Percentiles rank a stretch among this genome's conserved stretches.
Evolutionary conservation across 176 grass and related monocot genomes (phyloP).

Genomic region (Carex littledalei): DNA sequence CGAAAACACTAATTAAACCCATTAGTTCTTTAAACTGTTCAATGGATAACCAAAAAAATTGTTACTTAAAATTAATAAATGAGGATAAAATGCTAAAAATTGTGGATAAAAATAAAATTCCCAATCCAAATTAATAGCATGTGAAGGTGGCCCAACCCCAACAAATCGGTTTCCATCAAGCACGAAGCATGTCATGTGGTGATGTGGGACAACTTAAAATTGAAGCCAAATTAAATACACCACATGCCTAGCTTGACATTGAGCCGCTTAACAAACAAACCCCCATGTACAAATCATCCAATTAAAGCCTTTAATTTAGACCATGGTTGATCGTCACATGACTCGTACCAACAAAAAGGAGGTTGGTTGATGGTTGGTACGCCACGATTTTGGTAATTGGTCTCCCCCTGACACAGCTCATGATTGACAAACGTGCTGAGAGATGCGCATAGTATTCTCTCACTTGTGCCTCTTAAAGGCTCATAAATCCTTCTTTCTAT

Average conservation of each 20-base stretch:
- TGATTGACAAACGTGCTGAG: constrained; percentile 13
- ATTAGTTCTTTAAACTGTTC: too few species aligned
- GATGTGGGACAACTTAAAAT: background rate
- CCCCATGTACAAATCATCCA: constrained; percentile 9
- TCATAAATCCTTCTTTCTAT: background rate
- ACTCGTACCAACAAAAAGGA: constrained; percentile 13
- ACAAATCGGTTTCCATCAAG: constrained; percentile 1
- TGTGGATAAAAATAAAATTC: background rate
- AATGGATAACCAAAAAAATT: too few species aligned
- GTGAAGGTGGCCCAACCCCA: constrained; percentile 12
- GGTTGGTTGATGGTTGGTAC: constrained; percentile 25
- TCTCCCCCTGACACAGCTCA: constrained; percentile 12
- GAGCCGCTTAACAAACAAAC: background rate
- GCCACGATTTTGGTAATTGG: constrained; percentile 20
- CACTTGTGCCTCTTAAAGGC: constrained; percentile 29
- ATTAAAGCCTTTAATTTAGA: background rate
- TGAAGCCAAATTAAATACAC: background rate
- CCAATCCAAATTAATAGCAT: background rate
- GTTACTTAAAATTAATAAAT: background rate
- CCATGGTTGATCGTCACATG: background rate
- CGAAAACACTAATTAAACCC: too few species aligned
- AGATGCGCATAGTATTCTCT: constrained; percentile 4
- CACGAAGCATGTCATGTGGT: background rate
- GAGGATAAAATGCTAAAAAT: background rate
- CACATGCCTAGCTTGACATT: constrained; percentile 4